Base-by-base conservation (phyloP, 2,329 filamentous ascomycete species). In the Diaporthe nobilis region DNA sequence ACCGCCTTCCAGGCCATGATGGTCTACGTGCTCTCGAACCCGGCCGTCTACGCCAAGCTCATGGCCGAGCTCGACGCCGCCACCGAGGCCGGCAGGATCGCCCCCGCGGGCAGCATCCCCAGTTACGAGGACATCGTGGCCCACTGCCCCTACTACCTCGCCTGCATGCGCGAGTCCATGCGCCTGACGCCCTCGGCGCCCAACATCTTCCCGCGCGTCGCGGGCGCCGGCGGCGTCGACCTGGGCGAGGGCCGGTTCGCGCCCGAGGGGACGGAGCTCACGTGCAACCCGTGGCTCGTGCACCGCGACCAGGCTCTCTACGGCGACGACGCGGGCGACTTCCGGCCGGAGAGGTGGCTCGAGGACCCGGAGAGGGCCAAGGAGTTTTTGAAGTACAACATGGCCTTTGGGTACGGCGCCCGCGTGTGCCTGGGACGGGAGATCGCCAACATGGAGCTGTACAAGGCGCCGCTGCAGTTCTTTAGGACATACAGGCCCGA, bases 301-400 rank as follows among this genome's bases (percentile, higher is more conserved):
- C 91, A 93, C 82, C 91, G 90, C 81, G 88, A 85, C 70, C 86
- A 85, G 58, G 85, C 86, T 65, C 90, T 93, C 80, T 93, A 91
- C 90, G 85, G 85, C 7, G 77, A 79, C 7, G 88, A 90, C 76
- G 85, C 86, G 0, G 81, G 85, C 4, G 79, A 83, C 7, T 90
- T 88, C 80, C 83, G 85, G 0, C 88, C 88, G 0, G 88, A 89
- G 80, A 81, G 88, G 25, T 90, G 88, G 87, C 78, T 89, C n/a
- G 71, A 73, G 47, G 82, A 86, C 34, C 47, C 65, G 49, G 83
- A 82, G 63, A 68, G 9, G 34, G 82, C 84, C 0, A 86, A 84
- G 76, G 78, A 85, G 63, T 87, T 85, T 75, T 83, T 85, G 65
- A 88, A 87, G 80, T 88, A 88, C 76, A 86, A 84, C 75, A 85